phyloP scores from a whole-genome alignment of 176 grass and related monocot genomes.

The Oryza meridionalis region DNA sequence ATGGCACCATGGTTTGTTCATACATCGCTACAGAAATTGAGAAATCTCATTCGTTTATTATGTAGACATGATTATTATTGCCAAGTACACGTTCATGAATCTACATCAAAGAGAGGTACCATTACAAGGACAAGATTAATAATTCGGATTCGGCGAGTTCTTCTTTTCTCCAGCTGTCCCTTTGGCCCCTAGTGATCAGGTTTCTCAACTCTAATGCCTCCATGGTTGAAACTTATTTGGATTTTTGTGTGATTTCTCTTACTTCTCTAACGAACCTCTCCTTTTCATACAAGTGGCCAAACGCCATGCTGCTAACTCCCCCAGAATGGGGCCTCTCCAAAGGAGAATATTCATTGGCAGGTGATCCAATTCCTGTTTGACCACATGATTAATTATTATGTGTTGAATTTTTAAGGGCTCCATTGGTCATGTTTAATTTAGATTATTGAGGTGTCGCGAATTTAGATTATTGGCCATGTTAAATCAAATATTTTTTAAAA shows the following conservation, averaged over 20 bases:
- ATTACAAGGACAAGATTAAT: conserved; percentile 17
- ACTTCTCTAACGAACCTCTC: conserved; percentile 31
- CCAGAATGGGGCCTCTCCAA: conserved; percentile 28
- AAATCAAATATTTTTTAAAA: too few relatives aligned
- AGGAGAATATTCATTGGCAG: conserved; percentile 15
- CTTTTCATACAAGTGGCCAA: conserved; percentile 27
- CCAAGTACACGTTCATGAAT: background rate
- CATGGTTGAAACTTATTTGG: conserved; percentile 33
- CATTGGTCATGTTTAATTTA: too few relatives aligned
- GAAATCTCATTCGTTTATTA: background rate
- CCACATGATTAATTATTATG: background rate
- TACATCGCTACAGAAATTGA: background rate
- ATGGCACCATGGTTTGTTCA: background rate
- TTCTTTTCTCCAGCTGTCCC: conserved; percentile 41
- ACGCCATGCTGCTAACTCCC: conserved; percentile 29
- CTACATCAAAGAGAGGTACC: conserved; percentile 8
- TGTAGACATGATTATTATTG: background rate
- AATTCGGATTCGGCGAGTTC: background rate
- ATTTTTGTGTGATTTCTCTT: conserved; percentile 10
- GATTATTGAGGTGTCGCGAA: too few relatives aligned
- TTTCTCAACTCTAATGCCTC: background rate
- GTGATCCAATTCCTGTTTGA: conserved; percentile 11
- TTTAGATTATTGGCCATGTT: too few relatives aligned
- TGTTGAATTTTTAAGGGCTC: background rate
- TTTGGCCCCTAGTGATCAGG: conserved; percentile 29